Base-by-base conservation (phyloP, 1,139 yeast species). In the Yamadazyma diospyri region DNA sequence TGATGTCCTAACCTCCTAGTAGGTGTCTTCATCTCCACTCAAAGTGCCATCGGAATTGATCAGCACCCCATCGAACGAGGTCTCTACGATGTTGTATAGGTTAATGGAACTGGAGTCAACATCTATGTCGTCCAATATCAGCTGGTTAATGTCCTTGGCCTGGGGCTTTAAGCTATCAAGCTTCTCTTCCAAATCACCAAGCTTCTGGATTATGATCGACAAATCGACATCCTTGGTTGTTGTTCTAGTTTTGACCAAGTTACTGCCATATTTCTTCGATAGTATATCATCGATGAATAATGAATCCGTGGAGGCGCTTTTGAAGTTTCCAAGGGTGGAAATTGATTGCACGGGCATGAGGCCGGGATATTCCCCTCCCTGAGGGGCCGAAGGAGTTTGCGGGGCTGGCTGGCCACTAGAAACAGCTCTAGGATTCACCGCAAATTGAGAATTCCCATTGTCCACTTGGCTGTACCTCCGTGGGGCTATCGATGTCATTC, bases 241-340 rank as follows among this genome's bases (percentile, higher is more conserved):
- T 30, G 38, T 39, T 30, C 40, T 30, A 32, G 34, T 42, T 16
- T 35, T 38, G n/a, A 20, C 16, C 10, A 37, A 18, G 15, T 38
- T 39, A n/a, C 30, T 35, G 0, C 62, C 62, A 34, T 58, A 59
- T 34, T 53, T 53, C 27, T 51, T 50, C 22, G 49, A 44, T 27
- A 57, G 41, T 11, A 58, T 38, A 35, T 59, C 65, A 38, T 59
- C 64, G 29, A 61, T 59, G 34, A 61, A 57, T 9, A 58, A 37
- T 6, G 65, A 59, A 38, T 61, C 68, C 2, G 64, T 61, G 4
- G 67, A 61, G 9, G 64, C 64, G 26, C 62, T 55, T 29, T 61
- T 50, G 35, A 58, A 47, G 34, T 59, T 57, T 4, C 51, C 51
- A 12, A 62, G 38, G 1, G 68, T 61, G 13, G 59, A 50, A 4